These are phyloP conservation scores for Colletotrichum lentis DNA, from an alignment of 2,329 filamentous ascomycete genomes.

Conservation along the genomic window DNA sequence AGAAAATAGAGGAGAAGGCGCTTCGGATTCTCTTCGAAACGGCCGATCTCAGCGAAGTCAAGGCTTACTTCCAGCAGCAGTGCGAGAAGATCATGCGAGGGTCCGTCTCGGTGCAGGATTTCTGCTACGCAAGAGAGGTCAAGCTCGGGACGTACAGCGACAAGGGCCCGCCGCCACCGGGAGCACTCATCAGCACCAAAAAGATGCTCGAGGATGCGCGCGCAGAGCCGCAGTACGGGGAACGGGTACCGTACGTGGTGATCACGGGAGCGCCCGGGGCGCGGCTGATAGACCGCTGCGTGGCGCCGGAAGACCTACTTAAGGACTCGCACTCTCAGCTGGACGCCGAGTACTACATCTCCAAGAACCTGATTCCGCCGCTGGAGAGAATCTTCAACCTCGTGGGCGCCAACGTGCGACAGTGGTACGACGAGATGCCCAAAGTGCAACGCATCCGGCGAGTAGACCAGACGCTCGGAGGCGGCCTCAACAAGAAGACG, in stretches of 20 bases:
- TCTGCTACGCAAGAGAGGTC: conserved; percentile 94
- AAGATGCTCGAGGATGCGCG: conserved; percentile 87
- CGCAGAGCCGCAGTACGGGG: conserved; percentile 91
- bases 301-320: conserved; percentile 84
- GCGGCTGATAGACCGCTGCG: conserved; percentile 85
- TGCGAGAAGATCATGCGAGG: conserved; percentile 93
- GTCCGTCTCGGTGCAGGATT: conserved; percentile 88
- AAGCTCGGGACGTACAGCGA: conserved; percentile 88
- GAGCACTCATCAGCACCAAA: conserved; percentile 85
- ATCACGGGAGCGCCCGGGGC: conserved; percentile 87
- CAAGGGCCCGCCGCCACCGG: conserved; percentile 80
- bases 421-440: conserved; percentile 97
- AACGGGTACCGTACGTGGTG: conserved; percentile 94
- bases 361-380: conserved; percentile 93
- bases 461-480: conserved; percentile 55
- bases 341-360: conserved; percentile 96
- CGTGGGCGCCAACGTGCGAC: conserved; percentile 86
- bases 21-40: conserved; percentile 90
- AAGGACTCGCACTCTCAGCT: conserved; percentile 79
- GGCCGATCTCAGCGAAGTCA: conserved; percentile 86
- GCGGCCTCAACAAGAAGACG: conserved; percentile 58
- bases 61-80: conserved; percentile 87
- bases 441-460: conserved; percentile 81
- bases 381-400: conserved; percentile 97
- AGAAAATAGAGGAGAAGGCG: conserved; percentile 94